phyloP scores from a whole-genome alignment of 352 stramenopile species.

The Globisporangium iwayamae region DNA sequence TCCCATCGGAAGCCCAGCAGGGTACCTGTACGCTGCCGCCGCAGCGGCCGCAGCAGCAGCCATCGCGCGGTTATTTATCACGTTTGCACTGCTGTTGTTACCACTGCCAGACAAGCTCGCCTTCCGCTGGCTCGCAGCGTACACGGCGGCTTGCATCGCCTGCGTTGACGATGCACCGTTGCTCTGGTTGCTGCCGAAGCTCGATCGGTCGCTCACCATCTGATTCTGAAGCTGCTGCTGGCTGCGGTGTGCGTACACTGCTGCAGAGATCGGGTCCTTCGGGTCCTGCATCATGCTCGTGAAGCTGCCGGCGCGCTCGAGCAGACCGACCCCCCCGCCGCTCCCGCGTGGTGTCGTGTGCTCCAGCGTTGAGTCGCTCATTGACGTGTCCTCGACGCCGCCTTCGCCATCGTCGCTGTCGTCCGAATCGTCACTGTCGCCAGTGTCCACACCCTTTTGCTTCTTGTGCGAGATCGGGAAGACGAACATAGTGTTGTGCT shows the following conservation, averaged over 20 bases:
- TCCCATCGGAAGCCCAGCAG: conserved; percentile 21
- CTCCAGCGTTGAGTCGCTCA: conserved; percentile 20
- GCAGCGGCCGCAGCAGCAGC: conserved; percentile 28
- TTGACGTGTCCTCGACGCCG: conserved; percentile 12
- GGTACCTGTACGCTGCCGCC: conserved; percentile 36
- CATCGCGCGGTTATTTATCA: conserved; percentile 17
- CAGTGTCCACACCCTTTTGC: conserved; percentile 21
- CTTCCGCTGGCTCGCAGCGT: conserved; percentile 13
- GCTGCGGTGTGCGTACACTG: conserved; percentile 11
- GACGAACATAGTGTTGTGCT: conserved; percentile 74
- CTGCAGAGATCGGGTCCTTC: conserved; percentile 10
- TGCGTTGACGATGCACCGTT: conserved; percentile 7
- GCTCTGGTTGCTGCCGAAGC: conserved; percentile 5
- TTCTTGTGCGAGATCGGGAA: conserved; percentile 71
- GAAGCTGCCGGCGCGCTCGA: conserved; percentile 16
- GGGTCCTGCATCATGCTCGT: conserved; percentile 18
- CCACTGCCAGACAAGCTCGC: conserved; percentile 10
- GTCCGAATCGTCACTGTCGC: conserved; percentile 38
- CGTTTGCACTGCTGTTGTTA: conserved; percentile 15
- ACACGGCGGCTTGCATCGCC: conserved; percentile 15
- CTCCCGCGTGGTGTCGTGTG: conserved; percentile 17
- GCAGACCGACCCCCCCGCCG: neutral
- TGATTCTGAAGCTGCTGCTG: conserved; percentile 17
- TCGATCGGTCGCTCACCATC: conserved; percentile 12
- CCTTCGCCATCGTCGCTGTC: conserved; percentile 24